Base-by-base conservation (phyloP, 1,284 basidiomycete genomes). In the Cutaneotrichosporon spelunceum region DNA sequence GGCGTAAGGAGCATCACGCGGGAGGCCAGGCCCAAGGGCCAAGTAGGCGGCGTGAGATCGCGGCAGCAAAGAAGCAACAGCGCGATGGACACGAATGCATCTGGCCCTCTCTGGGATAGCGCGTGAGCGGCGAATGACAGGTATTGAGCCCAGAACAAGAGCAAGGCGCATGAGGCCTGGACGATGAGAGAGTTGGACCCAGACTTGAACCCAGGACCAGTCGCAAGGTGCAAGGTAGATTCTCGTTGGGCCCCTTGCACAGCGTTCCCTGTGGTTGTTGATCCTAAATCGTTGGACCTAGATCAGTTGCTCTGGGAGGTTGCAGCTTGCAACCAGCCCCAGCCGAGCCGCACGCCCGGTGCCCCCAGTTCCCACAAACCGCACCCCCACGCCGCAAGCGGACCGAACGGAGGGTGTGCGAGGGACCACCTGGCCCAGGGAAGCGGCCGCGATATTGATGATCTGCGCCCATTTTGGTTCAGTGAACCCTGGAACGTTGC, bases 391-490 rank as follows among this genome's bases (percentile, higher is more conserved):
- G 30, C 30, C 30, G 21, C 8, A 47, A 21, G 9, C 23, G 4
- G 44, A 45, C 44, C 10, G 23, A 45, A 24, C 23, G 23, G 9
- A n/a, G 44, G 34, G 13, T 36, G 34, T 36, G 14, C 34, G 14
- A 36, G 4, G 34, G 36, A 5, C 16, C 6, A 39, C 5, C 36
- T 14, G 36, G 13, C 36, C 36, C 36, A 19, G 16, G 14, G 39
- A 42, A 42, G 19, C 19, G 39, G 39, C 39, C 39, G 39, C 39
- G 45, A 48, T 24, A 16, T 11, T 3, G 23, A 50, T 50, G 48
- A 50, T 50, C 48, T 50, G 48, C 48, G 19, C 26, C 48, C 27
- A 50, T 50, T 50, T 50, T 29, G 48, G 48, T 50, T 50, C 27
- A 27, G 14, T 50, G 48, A 30, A 47, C 45, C 45, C 45, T 47